Base-by-base conservation (phyloP, 768 basidiomycete species). In the Psilocybe subaeruginosa region DNA sequence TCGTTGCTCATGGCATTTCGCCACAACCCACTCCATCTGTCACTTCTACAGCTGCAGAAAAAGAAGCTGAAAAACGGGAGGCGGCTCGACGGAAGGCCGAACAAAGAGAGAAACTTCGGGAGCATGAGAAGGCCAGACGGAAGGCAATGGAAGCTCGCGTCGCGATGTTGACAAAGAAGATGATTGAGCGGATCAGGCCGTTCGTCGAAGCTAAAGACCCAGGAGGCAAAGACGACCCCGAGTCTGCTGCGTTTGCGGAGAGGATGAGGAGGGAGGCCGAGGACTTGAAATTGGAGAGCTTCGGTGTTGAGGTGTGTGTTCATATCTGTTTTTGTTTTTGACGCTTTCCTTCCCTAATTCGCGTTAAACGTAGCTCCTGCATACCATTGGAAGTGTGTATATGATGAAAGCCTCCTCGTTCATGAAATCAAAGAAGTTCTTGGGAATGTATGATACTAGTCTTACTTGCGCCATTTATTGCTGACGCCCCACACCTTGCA, bases 221-320 rank as follows among this genome's bases (percentile, higher is more conserved):
- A 2, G 92, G 92, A 9, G 88, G 80, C 2, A 84, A 83, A 71
- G 89, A 85, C 54, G 97, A 99, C 68, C 78, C 88, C 0, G 97
- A 99, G 80, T 94, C 93, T 9, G 75, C 74, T 52, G 80, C 82
- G 14, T 99, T 95, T 69, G 89, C 92, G 73, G 80, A 82, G 55
- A 87, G 82, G 73, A 92, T 97, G 72, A 82, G 76, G 69, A 78
- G 84, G 30, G 97, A 99, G 74, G 93, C 92, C 1, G 95, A 97
- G 58, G 97, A 99, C 77, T 72, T 99, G 67, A 98, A 98, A 78
- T 76, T 98, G 56, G 97, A 99, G 80, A 95, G 93, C 66, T 99
- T 99, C 74, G 97, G 97, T 51, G 89, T 99, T 23, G 97, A 98
- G 86, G 90, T 93, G 67, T 31, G 84, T 56, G 54, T 39, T 23